Conservation (phyloP, 495 filamentous ascomycete genomes). For the Usnea hakonensis region DNA sequence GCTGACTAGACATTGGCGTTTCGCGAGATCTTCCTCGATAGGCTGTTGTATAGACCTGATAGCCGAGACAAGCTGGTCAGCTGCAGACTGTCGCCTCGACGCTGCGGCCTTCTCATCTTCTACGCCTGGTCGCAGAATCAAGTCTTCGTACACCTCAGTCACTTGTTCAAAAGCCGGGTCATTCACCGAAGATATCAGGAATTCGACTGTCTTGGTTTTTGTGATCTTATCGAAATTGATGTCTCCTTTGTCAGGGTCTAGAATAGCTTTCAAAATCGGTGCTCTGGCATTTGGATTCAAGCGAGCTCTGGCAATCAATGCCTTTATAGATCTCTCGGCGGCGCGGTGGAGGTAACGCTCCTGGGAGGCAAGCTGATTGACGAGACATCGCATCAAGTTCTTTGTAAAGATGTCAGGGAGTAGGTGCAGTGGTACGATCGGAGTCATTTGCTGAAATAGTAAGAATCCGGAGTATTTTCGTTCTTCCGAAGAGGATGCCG, state of each 20-base stretch:
- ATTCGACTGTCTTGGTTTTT: conserved; percentile 81
- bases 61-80: conserved; percentile 41
- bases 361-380: conserved; percentile 77
- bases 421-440: conserved; percentile 38
- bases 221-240: conserved; percentile 81
- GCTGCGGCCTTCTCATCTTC: conserved; percentile 40
- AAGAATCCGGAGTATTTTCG: conserved; percentile 88
- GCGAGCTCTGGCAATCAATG: conserved; percentile 59
- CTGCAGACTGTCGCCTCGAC: conserved; percentile 40
- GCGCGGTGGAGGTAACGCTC: conserved; percentile 79
- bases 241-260: conserved; percentile 53
- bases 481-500: conserved; percentile 68
- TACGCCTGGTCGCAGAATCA: conserved; percentile 35
- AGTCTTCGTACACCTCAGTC: conserved; percentile 34
- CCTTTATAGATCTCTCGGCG: conserved; percentile 63
- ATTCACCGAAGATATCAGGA: conserved; percentile 57
- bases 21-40: neutral
- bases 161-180: conserved; percentile 33
- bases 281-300: conserved; percentile 52
- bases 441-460: conserved; percentile 67
- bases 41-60: conserved; percentile 32
- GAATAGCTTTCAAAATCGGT: conserved; percentile 54
- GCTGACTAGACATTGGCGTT: neutral
- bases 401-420: conserved; percentile 61
- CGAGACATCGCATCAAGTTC: conserved; percentile 73